These are phyloP conservation scores for Lasiodiplodia sp. DNA, from an alignment of 2,329 filamentous ascomycete species.

Conservation along the genomic window DNA sequence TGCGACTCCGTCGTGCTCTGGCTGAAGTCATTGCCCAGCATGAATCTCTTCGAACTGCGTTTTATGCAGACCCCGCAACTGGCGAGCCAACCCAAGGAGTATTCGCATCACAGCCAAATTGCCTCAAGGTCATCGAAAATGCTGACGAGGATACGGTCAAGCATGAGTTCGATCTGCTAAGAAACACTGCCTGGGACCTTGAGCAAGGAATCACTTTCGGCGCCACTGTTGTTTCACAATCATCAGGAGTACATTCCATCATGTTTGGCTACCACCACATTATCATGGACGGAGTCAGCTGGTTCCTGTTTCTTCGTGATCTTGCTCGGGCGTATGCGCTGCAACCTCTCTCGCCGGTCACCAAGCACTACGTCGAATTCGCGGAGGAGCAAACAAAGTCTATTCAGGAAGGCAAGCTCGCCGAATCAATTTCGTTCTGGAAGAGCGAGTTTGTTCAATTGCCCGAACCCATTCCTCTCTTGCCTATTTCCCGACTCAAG, in stretches of 20 bases:
- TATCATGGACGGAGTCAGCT: slow-evolving; percentile 57
- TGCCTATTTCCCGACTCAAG: no score
- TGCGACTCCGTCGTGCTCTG: slow-evolving; percentile 37
- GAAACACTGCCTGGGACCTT: no score
- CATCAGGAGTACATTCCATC: slow-evolving; percentile 47
- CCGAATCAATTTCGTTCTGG: no score
- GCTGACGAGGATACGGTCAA: no score
- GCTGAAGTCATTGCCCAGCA: slow-evolving; percentile 41
- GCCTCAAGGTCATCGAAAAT: no score
- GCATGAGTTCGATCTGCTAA: slow-evolving; percentile 47
- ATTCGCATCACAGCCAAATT: neutral
- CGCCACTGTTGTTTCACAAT: slow-evolving; percentile 47
- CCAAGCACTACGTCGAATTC: no score
- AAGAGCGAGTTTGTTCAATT: no score
- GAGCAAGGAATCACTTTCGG: slow-evolving; percentile 44
- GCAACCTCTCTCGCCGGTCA: no score
- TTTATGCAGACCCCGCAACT: slow-evolving; percentile 36
- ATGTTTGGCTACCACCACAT: slow-evolving; percentile 60
- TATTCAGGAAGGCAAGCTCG: no score
- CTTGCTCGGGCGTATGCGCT: slow-evolving; percentile 52
- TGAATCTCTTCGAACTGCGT: slow-evolving; percentile 46
- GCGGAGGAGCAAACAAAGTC: no score
- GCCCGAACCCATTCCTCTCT: no score
- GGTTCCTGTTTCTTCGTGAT: slow-evolving; percentile 53
- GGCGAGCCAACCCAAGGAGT: slow-evolving; percentile 35